Percentiles rank a stretch among this genome's conserved stretches.
These are phyloP conservation scores for Phenoliferia sp. DNA, from an alignment of 1,284 basidiomycete species.

Conservation along the genomic window DNA sequence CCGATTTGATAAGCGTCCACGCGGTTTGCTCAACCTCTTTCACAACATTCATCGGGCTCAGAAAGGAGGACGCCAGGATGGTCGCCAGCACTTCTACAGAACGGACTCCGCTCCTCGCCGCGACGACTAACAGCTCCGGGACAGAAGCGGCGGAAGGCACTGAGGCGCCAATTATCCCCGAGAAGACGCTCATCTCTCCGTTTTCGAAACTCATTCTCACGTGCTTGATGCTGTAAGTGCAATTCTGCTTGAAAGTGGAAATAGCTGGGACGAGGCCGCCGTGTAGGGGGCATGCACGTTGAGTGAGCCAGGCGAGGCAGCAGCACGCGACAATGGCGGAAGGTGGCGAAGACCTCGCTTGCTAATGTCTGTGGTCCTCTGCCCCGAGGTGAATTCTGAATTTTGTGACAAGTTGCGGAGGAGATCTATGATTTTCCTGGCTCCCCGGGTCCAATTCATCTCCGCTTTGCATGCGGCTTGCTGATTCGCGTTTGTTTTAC, in stretches of 20 bases:
- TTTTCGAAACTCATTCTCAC: slow-evolving; percentile 35
- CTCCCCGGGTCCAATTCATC: no score
- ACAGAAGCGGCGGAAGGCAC: no score
- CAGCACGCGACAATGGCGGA: not conserved
- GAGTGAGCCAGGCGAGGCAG: not conserved
- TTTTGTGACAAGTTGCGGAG: not conserved
- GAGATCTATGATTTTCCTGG: not conserved
- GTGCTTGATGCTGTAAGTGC: slow-evolving; percentile 32
- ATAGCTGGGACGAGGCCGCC: not conserved
- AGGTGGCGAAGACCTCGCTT: not conserved
- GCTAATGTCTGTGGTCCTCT: not conserved
- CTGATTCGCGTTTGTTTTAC: not conserved
- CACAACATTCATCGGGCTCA: not conserved
- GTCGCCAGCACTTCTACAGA: not conserved
- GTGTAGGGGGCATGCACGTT: not conserved
- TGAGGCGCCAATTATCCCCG: no score
- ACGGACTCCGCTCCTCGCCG: not conserved
- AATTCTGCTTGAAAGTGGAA: not conserved
- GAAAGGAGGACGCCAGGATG: not conserved
- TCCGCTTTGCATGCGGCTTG: no score
- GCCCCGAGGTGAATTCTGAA: not conserved
- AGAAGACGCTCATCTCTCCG: not conserved
- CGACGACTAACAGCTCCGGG: no score
- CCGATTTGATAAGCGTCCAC: not conserved
- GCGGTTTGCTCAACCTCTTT: not conserved